Conservation (phyloP, 192 early-diverging fungal genomes). For the Lunasporangiospora selenospora region DNA sequence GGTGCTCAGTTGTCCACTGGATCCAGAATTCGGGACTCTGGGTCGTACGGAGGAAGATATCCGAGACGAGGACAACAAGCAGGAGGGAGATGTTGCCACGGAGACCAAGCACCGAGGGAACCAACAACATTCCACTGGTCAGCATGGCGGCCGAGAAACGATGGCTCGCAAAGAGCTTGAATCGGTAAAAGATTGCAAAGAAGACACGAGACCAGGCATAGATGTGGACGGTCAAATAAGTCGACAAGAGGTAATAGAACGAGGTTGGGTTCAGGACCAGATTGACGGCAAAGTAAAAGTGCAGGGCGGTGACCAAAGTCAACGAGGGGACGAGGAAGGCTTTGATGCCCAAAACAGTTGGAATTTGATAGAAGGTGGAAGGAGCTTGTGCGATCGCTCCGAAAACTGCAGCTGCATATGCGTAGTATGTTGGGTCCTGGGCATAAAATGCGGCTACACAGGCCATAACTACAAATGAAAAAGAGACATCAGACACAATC, state of each 20-base stretch:
- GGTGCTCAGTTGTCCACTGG: conserved; percentile 43
- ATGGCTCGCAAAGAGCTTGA: conserved; percentile 37
- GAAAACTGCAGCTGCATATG: conserved; percentile 23
- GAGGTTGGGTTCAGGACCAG: conserved; percentile 35
- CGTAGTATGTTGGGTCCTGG: conserved; percentile 33
- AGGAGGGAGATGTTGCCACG: conserved; percentile 27
- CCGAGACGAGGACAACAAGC: conserved; percentile 7
- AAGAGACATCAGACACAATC: background rate
- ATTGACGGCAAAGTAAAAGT: conserved; percentile 41
- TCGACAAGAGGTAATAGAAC: conserved; percentile 34
- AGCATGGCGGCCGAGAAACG: conserved; percentile 45
- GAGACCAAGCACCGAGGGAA: conserved; percentile 35
- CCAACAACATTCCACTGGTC: conserved; percentile 38
- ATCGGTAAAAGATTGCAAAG: conserved; percentile 39
- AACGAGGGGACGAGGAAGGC: conserved; percentile 41
- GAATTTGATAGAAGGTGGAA: conserved; percentile 44
- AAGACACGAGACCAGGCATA: conserved; percentile 49
- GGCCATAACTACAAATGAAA: conserved; percentile 13
- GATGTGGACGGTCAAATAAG: conserved; percentile 45
- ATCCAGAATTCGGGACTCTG: conserved; percentile 17
- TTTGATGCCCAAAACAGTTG: conserved; percentile 42
- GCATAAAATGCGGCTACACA: conserved; percentile 38
- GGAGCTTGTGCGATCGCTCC: conserved; percentile 29
- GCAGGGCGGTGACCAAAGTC: conserved; percentile 25
- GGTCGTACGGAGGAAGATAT: conserved; percentile 15